Conservation (phyloP, 2,329 filamentous ascomycete species). For the Colletotrichum sojae region DNA sequence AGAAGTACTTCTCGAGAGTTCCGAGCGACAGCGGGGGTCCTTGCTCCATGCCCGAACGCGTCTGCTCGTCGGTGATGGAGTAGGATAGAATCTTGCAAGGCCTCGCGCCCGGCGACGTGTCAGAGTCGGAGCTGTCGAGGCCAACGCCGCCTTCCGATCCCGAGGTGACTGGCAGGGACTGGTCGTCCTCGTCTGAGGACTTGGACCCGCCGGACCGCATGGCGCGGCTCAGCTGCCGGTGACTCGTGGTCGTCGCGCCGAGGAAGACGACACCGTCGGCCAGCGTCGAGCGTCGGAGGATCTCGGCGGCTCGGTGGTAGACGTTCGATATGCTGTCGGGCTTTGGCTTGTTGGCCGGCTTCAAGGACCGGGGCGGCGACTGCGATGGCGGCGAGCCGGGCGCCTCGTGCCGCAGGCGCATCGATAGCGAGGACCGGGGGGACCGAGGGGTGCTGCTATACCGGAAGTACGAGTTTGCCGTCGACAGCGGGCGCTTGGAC, state of each 20-base stretch:
- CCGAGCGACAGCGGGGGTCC: constrained; percentile 47
- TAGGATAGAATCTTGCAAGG: constrained; percentile 50
- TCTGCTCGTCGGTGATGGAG: constrained; percentile 45
- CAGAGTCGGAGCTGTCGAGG: constrained; percentile 49
- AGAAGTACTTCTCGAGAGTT: constrained; percentile 49
- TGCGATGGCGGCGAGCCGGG: background rate
- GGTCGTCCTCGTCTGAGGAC: constrained; percentile 42
- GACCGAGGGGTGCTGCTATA: background rate
- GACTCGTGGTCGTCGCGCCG: constrained; percentile 45
- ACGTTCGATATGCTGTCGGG: constrained; percentile 45
- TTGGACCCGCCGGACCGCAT: constrained; percentile 22
- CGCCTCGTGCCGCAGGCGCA: background rate
- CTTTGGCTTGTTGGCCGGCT: constrained; percentile 34
- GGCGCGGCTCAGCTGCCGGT: constrained; percentile 25
- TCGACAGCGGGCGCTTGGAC: constrained; percentile 22
- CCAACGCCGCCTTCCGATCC: constrained; percentile 44
- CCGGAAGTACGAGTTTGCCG: constrained; percentile 32
- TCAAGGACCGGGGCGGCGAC: constrained; percentile 10
- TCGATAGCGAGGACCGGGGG: constrained; percentile 11
- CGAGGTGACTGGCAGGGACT: constrained; percentile 22
- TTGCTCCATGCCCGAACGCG: constrained; percentile 46
- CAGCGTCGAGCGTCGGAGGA: constrained; percentile 48
- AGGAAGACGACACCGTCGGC: constrained; percentile 51
- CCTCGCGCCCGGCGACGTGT: constrained; percentile 45
- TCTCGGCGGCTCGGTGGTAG: constrained; percentile 48